Percentiles rank a stretch among this genome's conserved stretches.
phyloP scores from a whole-genome alignment of 2,329 filamentous ascomycete species.

The Fusarium sp. region DNA sequence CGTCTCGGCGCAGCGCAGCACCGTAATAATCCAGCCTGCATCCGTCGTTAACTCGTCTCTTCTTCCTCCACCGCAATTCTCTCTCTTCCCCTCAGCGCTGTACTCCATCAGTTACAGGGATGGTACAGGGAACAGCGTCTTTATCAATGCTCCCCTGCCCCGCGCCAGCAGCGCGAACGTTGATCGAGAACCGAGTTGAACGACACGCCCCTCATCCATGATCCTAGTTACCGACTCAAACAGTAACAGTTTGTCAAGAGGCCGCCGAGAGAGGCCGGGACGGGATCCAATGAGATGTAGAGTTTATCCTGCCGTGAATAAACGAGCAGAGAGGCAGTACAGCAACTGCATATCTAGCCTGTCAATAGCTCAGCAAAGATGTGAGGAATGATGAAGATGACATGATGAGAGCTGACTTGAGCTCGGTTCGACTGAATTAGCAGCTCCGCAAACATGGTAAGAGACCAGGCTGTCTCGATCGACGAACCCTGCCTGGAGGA shows the following conservation, averaged over 20 bases:
- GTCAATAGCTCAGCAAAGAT: not conserved
- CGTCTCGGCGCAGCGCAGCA: constrained; percentile 6
- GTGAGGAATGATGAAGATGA: constrained; percentile 20
- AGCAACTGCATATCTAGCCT: constrained; percentile 17
- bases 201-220: constrained; percentile 29
- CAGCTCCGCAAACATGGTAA: constrained; percentile 18
- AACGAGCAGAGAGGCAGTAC: constrained; percentile 19
- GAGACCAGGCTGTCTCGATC: constrained; percentile 4
- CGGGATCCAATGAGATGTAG: not conserved
- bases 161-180: constrained; percentile 26
- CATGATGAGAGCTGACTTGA: constrained; percentile 28
- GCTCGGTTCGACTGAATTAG: constrained; percentile 29
- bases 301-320: constrained; percentile 1
- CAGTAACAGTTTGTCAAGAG: constrained; percentile 4
- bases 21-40: constrained; percentile 11
- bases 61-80: constrained; percentile 19
- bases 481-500: constrained; percentile 23
- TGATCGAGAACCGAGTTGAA: constrained; percentile 26
- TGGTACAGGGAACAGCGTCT: constrained; percentile 33
- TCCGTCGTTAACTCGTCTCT: constrained; percentile 15
- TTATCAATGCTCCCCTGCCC: constrained; percentile 29
- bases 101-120: constrained; percentile 33
- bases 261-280: constrained; percentile 5
- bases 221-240: constrained; percentile 12
- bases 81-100: constrained; percentile 8